phyloP scores from a whole-genome alignment of 2,329 filamentous ascomycete species.

The Cylindrodendrum hubeiense region DNA sequence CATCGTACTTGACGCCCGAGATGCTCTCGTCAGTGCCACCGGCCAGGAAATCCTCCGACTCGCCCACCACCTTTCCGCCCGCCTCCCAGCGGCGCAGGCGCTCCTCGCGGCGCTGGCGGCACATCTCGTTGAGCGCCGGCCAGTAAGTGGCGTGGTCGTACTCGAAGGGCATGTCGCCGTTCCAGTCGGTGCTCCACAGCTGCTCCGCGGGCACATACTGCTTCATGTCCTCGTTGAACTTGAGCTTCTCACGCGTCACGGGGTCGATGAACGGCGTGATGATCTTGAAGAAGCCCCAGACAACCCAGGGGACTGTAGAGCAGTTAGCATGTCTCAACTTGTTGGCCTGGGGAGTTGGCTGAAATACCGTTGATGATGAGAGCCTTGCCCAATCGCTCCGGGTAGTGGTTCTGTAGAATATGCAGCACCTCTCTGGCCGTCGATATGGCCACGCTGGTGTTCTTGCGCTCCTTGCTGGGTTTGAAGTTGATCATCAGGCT shows the following conservation, averaged over 20 bases:
- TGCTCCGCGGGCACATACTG: constrained; percentile 85
- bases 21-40: constrained; percentile 63
- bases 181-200: constrained; percentile 80
- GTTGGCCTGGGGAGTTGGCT: not conserved
- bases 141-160: constrained; percentile 93
- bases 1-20: constrained; percentile 47
- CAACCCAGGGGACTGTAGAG: constrained; percentile 83
- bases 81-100: constrained; percentile 80
- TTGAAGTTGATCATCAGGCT: constrained; percentile 94
- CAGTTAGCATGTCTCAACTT: not conserved
- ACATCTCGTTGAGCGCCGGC: constrained; percentile 83
- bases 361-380: constrained; percentile 86
- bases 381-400: constrained; percentile 88
- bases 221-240: constrained; percentile 94
- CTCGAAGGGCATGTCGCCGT: constrained; percentile 86
- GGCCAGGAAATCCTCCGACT: constrained; percentile 88
- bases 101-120: constrained; percentile 72
- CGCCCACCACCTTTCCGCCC: constrained; percentile 84
- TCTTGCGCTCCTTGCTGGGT: constrained; percentile 78
- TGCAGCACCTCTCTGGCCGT: constrained; percentile 87
- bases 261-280: constrained; percentile 98
- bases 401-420: constrained; percentile 96
- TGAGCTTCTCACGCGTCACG: constrained; percentile 91
- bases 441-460: constrained; percentile 78
- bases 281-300: constrained; percentile 94